These are phyloP conservation scores for Pythium myriotylum DNA, from an alignment of 352 stramenopile genomes.

Conservation along the genomic window DNA sequence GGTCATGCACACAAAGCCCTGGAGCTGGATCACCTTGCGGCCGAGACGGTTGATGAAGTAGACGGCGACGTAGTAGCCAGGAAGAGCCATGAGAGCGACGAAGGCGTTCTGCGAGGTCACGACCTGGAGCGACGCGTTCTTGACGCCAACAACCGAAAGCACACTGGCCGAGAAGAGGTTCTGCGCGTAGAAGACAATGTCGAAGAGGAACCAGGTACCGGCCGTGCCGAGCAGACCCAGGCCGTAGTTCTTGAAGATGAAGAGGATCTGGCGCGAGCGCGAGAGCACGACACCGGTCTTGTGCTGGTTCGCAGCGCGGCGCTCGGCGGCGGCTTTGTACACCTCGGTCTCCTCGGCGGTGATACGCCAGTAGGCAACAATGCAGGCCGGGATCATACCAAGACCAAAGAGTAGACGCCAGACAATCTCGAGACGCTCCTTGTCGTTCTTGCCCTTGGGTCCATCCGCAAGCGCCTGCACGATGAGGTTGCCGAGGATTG, in stretches of 20 bases:
- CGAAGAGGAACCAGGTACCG: constrained; percentile 58
- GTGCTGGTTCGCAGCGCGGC: not conserved
- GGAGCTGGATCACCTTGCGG: constrained; percentile 52
- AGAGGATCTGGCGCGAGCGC: constrained; percentile 13
- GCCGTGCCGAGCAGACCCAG: constrained; percentile 36
- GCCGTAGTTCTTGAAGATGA: constrained; percentile 38
- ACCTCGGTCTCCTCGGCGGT: constrained; percentile 50
- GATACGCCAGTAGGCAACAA: constrained; percentile 54
- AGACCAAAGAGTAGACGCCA: constrained; percentile 54
- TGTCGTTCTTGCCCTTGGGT: constrained; percentile 27
- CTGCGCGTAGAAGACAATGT: constrained; percentile 67
- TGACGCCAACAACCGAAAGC: constrained; percentile 38
- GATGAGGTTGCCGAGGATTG: constrained; percentile 22
- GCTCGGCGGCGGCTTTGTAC: constrained; percentile 29
- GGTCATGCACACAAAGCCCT: constrained; percentile 50
- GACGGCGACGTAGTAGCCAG: constrained; percentile 66
- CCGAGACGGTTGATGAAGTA: constrained; percentile 57
- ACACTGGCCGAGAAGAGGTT: constrained; percentile 55
- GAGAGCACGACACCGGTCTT: not conserved
- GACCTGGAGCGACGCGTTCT: constrained; percentile 34
- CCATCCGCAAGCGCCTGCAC: constrained; percentile 27
- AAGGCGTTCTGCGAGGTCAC: constrained; percentile 41
- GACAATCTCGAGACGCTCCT: constrained; percentile 41
- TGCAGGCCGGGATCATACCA: constrained; percentile 37
- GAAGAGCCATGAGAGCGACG: constrained; percentile 34